phyloP scores from a whole-genome alignment of 2,329 filamentous ascomycete genomes.

The Fonsecaea pedrosoi region DNA sequence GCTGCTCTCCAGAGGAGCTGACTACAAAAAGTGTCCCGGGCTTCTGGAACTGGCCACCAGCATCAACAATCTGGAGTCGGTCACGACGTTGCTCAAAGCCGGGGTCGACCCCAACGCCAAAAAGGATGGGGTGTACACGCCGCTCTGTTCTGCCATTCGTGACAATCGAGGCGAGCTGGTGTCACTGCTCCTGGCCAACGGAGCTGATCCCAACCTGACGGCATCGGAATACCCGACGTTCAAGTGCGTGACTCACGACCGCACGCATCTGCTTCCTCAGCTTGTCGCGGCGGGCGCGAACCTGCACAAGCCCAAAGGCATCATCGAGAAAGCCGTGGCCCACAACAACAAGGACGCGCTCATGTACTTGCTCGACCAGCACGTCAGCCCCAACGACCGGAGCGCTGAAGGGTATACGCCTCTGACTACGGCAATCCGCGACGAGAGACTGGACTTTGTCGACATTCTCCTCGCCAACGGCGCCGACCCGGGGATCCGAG shows the following conservation, averaged over 20 bases:
- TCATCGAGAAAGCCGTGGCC: conserved; percentile 68
- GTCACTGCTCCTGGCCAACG: conserved; percentile 61
- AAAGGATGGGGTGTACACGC: conserved; percentile 72
- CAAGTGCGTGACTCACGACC: conserved; percentile 72
- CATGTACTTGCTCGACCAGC: conserved; percentile 66
- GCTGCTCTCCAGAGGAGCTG: conserved; percentile 65
- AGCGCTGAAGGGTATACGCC: conserved; percentile 65
- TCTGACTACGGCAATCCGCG: conserved; percentile 69
- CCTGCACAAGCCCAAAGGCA: conserved; percentile 66
- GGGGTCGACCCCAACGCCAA: conserved; percentile 67
- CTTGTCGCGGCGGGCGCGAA: conserved; percentile 68
- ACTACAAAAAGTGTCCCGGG: conserved; percentile 65
- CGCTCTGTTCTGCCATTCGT: conserved; percentile 71
- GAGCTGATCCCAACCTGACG: conserved; percentile 60
- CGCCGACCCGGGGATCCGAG: conserved; percentile 67
- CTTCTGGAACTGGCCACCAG: conserved; percentile 69
- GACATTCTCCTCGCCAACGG: conserved; percentile 65
- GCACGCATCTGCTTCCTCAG: conserved; percentile 65
- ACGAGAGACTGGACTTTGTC: conserved; percentile 65
- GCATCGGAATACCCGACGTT: conserved; percentile 70
- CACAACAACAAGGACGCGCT: conserved; percentile 68
- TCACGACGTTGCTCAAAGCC: conserved; percentile 63
- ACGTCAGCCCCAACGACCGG: conserved; percentile 66
- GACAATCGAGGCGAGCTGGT: conserved; percentile 70
- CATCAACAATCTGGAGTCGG: conserved; percentile 68